Evolutionary conservation across 2,329 filamentous ascomycete species (phyloP), one percentile per base, ranked within the genome.

Genomic region (Phaeosphaeria sp.): DNA sequence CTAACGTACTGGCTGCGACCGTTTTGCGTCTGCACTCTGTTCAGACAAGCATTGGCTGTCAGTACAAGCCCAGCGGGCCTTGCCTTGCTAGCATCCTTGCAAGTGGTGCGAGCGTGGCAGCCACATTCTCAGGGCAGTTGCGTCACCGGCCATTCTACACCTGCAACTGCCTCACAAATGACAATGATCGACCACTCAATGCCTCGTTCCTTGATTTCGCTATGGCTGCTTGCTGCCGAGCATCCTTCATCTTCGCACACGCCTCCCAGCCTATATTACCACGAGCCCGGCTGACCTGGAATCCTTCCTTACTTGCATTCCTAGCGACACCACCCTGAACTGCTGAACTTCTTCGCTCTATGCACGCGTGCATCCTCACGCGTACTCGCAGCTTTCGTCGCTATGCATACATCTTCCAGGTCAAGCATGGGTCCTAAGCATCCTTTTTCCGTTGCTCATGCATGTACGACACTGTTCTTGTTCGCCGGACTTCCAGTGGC

Each of bases 381-480:
- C 61, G 56, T 60, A 63, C 55, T 63, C 60, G 30, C 51, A 20
- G 8, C 25, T 20, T 30, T 24, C 44, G 18, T 30, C 51, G 66
- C 43, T 27, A 73, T 75, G 71, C 57, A 45, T 49, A 30, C 53
- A 27, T 24, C n/a, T 33, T 60, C 57, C 42, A 57, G 30, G 40
- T 42, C 54, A 39, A 49, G 49, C 48, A 59, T 54, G 55, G 53
- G 25, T 13, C 42, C 43, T 45, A 40, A 40, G 33, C 60, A 52
- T 49, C 55, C 56, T 49, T 47, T 55, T 43, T 66, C 61, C 47
- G 47, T 67, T 39, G 44, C 60, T 51, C 63, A 63, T 33, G 45
- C 70, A 61, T 75, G 66, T 46, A 57, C 56, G n/a, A 59, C 57
- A 11, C 49, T 74, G 9, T 61, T 72, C 46, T 54, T 68, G 13